Base-by-base conservation (phyloP, 768 basidiomycete species). In the Sporobolomyces roseus region DNA sequence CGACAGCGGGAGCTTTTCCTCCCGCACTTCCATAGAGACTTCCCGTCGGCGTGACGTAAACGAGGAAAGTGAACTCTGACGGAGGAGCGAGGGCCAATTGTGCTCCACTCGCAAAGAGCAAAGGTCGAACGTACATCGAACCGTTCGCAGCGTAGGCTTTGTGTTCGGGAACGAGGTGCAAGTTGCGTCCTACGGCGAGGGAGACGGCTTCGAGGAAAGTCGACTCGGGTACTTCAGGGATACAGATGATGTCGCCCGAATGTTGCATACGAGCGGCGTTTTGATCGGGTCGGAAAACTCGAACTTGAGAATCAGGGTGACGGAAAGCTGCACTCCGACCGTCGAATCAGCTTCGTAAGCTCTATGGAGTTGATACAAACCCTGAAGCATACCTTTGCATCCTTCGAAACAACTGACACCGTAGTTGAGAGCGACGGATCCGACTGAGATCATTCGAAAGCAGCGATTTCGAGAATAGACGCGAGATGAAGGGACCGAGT, bases 321-420 rank as follows among this genome's bases (percentile, higher is more conserved):
- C 76, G 63, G 72, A 75, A 77, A 16, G 76, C 76, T 76, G 72
- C 38, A n/a, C n/a, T n/a, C n/a, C n/a, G n/a, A n/a, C n/a, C n/a
- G n/a, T n/a, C n/a, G n/a, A n/a, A n/a, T n/a, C n/a, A n/a, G n/a
- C n/a, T n/a, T n/a, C n/a, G n/a, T n/a, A n/a, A n/a, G n/a, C n/a
- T n/a, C n/a, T n/a, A n/a, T n/a, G n/a, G n/a, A n/a, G n/a, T n/a
- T n/a, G n/a, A n/a, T n/a, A n/a, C n/a, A n/a, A n/a, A n/a, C n/a
- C n/a, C n/a, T n/a, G n/a, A n/a, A n/a, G 54, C 43, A 21, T 16
- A 56, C n/a, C 55, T 48, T 60, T 56, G 48, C 50, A 41, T 2
- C 55, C 56, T 46, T 46, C 63, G 48, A 64, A 68, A 33, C 48
- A 51, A 50, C 25, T 43, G 17, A 58, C 58, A 2, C 75, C 71